A percentile compares a stretch with the other conserved stretches of the same genome.
phyloP scores from a whole-genome alignment of 2,329 filamentous ascomycete genomes.

The Orbilia javanica region DNA sequence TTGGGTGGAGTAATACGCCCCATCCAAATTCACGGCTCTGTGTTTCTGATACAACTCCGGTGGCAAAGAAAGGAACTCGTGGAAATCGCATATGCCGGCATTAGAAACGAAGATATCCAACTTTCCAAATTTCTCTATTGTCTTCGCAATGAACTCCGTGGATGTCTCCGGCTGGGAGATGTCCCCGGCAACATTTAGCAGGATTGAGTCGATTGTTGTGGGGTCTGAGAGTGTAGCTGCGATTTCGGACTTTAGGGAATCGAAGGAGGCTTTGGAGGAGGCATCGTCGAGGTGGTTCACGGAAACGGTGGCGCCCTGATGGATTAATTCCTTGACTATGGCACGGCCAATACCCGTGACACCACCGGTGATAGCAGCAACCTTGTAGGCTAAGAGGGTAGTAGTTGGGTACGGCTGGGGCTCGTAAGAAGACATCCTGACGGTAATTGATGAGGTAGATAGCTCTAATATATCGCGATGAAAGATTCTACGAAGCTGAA shows the following conservation, averaged over 20 bases:
- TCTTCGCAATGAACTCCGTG: conserved; percentile 74
- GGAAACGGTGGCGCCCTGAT: conserved; percentile 81
- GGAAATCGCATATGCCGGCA: conserved; percentile 88
- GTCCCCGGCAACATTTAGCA: conserved; percentile 81
- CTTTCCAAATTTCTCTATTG: conserved; percentile 73
- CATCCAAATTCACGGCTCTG: conserved; percentile 83
- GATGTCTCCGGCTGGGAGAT: conserved; percentile 81
- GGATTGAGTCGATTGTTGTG: conserved; percentile 64
- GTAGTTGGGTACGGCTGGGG: conserved; percentile 55
- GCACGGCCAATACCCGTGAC: conserved; percentile 88
- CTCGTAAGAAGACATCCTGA: conserved; percentile 39
- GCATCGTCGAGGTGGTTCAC: conserved; percentile 75
- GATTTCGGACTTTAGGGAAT: conserved; percentile 70
- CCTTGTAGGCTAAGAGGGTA: conserved; percentile 77
- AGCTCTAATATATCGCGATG: background rate
- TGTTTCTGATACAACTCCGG: conserved; percentile 79
- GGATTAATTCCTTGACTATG: conserved; percentile 82
- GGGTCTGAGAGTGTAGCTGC: conserved; percentile 68
- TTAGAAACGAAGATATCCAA: conserved; percentile 70
- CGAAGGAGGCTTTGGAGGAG: conserved; percentile 69
- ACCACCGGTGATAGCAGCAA: conserved; percentile 87
- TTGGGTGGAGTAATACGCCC: conserved; percentile 89
- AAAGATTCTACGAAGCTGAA: background rate
- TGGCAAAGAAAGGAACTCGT: conserved; percentile 81
- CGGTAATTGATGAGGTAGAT: background rate